Evolutionary conservation across 257 asterid species (phyloP), one percentile per base, ranked within the genome.

Genomic region (Solanum sejunctum): DNA sequence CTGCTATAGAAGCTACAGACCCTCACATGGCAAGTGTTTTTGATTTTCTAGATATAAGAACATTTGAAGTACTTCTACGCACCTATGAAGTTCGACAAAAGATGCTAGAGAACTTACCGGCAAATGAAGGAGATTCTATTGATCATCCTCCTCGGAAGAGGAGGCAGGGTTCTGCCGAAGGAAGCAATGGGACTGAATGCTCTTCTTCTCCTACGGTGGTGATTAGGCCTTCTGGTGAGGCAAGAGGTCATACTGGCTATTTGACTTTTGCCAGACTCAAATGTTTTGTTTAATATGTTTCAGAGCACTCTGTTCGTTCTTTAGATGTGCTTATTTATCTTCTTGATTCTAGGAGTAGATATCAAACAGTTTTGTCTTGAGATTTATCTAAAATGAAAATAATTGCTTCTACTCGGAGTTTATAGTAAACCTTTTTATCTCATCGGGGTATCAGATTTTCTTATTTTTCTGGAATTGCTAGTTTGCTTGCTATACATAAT

Each of bases 221-320:
- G 91, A 96, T 96, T n/a, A 91, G 91, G 86, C 94, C 93, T 69
- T 89, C 84, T n/a, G 91, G 96, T 11, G 99, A 94, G 84, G 89
- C 94, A 47, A 93, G 96, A 88, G 99, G 99, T 79, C 99, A 96
- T 47, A 93, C 99, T 1, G 98, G 99, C 79, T 96, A 93, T 80
- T 90, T 96, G 92, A 96, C 99, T 61, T 96, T 96, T 88, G 99
- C 98, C 1, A 90, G 98, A 88, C 95, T 94, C 77, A 87, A 88
- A 54, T 93, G 98, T 88, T 41, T 67, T 28, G 41, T 81, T 63
- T 93, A 87, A 87, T 64, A 16, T 64, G 73, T 39, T 45, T 82
- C 56, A 63, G 11, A 9, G 13, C n/a, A 60, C 61, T 63, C 18
- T 82, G 20, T 52, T 2, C 13, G 77, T 81, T 13, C 52, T 12